Base-by-base conservation (phyloP, 1,284 basidiomycete species). In the Stereum hirsutum region DNA sequence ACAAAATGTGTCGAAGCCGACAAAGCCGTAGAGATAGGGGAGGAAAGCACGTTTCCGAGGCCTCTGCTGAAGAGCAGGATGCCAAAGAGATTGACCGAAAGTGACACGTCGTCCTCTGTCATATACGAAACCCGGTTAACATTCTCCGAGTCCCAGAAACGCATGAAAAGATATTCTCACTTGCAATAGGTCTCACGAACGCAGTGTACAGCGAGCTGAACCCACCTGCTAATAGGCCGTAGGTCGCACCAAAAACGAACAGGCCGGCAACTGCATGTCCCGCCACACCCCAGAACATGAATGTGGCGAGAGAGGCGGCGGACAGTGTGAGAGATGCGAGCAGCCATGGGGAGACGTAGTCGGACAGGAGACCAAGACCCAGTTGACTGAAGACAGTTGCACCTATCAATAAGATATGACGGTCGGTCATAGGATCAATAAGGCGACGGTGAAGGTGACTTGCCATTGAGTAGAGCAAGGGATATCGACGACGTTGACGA, bases 31-130 rank as follows among this genome's bases (percentile, higher is more conserved):
- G 50, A 49, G 10, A 52, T 47, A 0, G 49, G 52, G 6, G 49
- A 42, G 14, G 49, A 50, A 0, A 54, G 44, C 21, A 50, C 50
- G 43, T 51, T 52, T 2, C 50, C 61, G 14, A 62, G 26, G 0
- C 61, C 61, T 5, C 59, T 49, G 0, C 55, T 55, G 28, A 62
- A 48, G 37, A 59, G 52, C 8, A 61, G 39, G 30, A 56, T 48
- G 20, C 60, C 57, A 23, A 56, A 54, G 8, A 63, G 50, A 5
- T 52, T 50, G 17, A 58, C 55, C 11, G 55, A 37, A 2, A 56
- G 45, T 4, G 45, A 27, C 0, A 54, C 57, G 36, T 60, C 57
- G 43, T 59, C 57, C 35, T 53, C 57, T 58, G 35, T 15, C 14
- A 4, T 26, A 15, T 26, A n/a, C 36, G 17, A 30, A 11, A n/a